These are phyloP conservation scores for Diatrype stigma DNA, from an alignment of 2,329 filamentous ascomycete genomes.

Conservation along the genomic window DNA sequence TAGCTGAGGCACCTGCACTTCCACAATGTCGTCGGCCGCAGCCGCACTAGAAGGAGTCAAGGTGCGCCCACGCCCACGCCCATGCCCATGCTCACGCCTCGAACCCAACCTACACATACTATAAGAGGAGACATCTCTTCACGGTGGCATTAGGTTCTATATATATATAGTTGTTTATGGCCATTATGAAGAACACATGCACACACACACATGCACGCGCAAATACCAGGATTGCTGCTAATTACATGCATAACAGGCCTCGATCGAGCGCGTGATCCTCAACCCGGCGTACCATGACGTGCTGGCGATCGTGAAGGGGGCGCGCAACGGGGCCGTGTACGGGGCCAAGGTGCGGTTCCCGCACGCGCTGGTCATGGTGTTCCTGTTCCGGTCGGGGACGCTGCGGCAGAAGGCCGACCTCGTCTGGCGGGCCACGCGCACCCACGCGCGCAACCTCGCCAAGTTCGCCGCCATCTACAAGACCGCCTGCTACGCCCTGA, in stretches of 20 bases:
- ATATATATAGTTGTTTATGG: too few relatives aligned
- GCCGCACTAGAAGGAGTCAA: neutral
- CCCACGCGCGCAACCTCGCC: slow-evolving; percentile 87
- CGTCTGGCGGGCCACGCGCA: slow-evolving; percentile 80
- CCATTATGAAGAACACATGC: too few relatives aligned
- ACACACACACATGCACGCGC: neutral
- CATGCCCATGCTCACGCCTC: too few relatives aligned
- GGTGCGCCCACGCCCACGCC: slow-evolving; percentile 2
- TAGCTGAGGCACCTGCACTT: slow-evolving; percentile 2
- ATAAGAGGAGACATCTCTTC: too few relatives aligned
- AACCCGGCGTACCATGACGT: slow-evolving; percentile 82
- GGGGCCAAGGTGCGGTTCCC: slow-evolving; percentile 97
- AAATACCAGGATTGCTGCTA: neutral
- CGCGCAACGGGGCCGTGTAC: slow-evolving; percentile 96
- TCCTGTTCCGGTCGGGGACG: slow-evolving; percentile 90
- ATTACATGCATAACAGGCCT: too few relatives aligned
- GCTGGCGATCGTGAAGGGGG: slow-evolving; percentile 82
- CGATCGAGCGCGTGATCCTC: slow-evolving; percentile 71
- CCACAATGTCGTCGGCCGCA: neutral
- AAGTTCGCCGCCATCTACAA: slow-evolving; percentile 93
- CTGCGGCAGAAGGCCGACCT: slow-evolving; percentile 73
- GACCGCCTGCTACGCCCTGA: slow-evolving; percentile 69
- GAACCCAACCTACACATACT: neutral
- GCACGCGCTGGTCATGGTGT: slow-evolving; percentile 96
- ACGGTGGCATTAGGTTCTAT: too few relatives aligned